Percentiles rank a stretch among this genome's conserved stretches.
Evolutionary conservation across 352 stramenopile genomes (phyloP).

Genomic region (Thalassiosira livingstoniorum): DNA sequence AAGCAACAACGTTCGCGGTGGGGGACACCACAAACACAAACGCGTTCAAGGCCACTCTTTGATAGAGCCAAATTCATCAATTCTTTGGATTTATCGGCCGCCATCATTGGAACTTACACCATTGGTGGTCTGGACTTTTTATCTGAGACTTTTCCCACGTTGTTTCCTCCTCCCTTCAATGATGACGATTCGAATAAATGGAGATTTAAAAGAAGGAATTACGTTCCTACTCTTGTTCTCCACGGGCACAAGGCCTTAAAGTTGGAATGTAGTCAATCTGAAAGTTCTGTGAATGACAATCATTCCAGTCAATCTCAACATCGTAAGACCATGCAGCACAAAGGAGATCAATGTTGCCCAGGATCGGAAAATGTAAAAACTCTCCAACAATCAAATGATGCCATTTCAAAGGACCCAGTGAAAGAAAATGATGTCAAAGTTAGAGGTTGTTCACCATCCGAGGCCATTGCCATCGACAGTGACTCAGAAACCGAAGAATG

Average conservation of each 20-base stretch:
- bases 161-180: slow-evolving; percentile 54
- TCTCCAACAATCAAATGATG: too few relatives aligned
- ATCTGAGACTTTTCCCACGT: slow-evolving; percentile 48
- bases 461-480: slow-evolving; percentile 13
- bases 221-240: slow-evolving; percentile 74
- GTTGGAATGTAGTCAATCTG: slow-evolving; percentile 6
- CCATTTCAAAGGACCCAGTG: background rate
- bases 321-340: too few relatives aligned
- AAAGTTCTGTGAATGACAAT: too few relatives aligned
- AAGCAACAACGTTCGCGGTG: slow-evolving; percentile 38
- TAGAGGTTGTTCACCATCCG: slow-evolving; percentile 2
- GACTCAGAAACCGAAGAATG: slow-evolving; percentile 17
- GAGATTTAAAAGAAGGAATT: background rate
- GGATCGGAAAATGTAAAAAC: too few relatives aligned
- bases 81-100: slow-evolving; percentile 69
- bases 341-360: too few relatives aligned
- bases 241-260: slow-evolving; percentile 65
- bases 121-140: slow-evolving; percentile 59
- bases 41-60: slow-evolving; percentile 52
- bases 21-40: slow-evolving; percentile 24
- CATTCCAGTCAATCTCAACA: too few relatives aligned
- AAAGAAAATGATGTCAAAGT: background rate
- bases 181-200: background rate
- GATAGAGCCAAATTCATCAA: slow-evolving; percentile 67
- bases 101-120: slow-evolving; percentile 72